phyloP scores from a whole-genome alignment of 495 filamentous ascomycete species.

The Lineolata rhizophorae region DNA sequence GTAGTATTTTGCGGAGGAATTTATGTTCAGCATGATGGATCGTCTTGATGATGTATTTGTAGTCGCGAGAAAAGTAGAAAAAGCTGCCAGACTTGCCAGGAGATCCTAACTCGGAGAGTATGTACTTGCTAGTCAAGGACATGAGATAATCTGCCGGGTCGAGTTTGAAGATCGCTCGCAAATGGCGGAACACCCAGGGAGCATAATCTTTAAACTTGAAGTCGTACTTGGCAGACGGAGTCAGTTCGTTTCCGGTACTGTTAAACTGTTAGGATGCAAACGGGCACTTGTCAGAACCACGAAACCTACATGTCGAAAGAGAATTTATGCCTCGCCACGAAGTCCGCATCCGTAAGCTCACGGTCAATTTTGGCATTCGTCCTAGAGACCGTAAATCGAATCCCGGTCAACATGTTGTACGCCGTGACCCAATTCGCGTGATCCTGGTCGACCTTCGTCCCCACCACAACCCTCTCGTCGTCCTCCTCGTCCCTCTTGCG shows the following conservation, averaged over 20 bases:
- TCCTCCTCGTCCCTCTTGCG: conserved; percentile 65
- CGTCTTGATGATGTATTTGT: conserved; percentile 99
- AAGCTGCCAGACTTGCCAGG: conserved; percentile 97
- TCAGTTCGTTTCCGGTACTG: conserved; percentile 88
- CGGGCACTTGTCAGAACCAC: neutral
- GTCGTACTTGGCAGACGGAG: conserved; percentile 96
- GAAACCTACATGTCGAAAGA: conserved; percentile 79
- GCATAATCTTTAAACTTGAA: conserved; percentile 99
- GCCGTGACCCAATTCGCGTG: conserved; percentile 96
- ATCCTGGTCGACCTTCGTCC: conserved; percentile 91
- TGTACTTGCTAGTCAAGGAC: conserved; percentile 97
- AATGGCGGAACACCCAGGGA: conserved; percentile 92
- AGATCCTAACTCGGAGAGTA: conserved; percentile 88
- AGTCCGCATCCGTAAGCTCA: conserved; percentile 71
- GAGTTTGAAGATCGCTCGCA: conserved; percentile 69
- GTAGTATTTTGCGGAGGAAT: conserved; percentile 74
- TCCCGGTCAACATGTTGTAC: conserved; percentile 99
- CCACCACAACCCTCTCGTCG: conserved; percentile 80
- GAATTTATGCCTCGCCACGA: conserved; percentile 83
- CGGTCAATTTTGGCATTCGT: conserved; percentile 95
- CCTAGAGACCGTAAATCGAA: conserved; percentile 86
- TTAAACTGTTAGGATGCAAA: conserved; percentile 6
- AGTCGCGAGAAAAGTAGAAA: conserved; percentile 98
- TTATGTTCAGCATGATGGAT: conserved; percentile 96
- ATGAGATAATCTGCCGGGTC: conserved; percentile 97